These are phyloP conservation scores for Penicillium sp. DNA, from an alignment of 2,329 filamentous ascomycete genomes.

Conservation along the genomic window DNA sequence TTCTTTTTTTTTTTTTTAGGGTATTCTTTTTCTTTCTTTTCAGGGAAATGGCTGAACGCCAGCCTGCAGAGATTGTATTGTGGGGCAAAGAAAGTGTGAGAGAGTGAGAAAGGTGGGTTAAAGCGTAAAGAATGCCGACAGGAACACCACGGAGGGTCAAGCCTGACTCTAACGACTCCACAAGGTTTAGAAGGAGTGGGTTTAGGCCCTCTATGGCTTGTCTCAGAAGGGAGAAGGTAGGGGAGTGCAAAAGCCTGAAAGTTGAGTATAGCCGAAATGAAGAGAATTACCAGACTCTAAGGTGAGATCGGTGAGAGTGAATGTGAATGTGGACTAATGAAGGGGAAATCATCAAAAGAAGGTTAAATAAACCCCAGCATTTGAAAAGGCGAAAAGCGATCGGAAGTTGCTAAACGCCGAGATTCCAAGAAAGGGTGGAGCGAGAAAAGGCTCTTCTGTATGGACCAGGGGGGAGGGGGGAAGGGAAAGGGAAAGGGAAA, in stretches of 20 bases:
- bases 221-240: conserved; percentile 13
- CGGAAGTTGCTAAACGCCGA: conserved; percentile 32
- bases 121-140: conserved; percentile 28
- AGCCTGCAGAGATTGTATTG: conserved; percentile 29
- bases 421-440: conserved; percentile 22
- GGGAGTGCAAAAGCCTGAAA: neutral
- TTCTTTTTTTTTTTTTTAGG: conserved; percentile 8
- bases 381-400: conserved; percentile 19
- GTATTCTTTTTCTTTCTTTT: conserved; percentile 15
- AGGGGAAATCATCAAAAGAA: conserved; percentile 31
- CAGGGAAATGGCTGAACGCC: conserved; percentile 15
- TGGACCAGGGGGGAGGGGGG: neutral
- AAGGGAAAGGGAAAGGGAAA: neutral
- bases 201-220: conserved; percentile 21
- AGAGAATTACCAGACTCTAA: conserved; percentile 10
- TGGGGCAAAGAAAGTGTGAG: conserved; percentile 15
- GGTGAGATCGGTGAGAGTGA: too few relatives aligned
- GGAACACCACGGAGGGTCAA: conserved; percentile 12
- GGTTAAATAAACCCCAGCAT: conserved; percentile 32
- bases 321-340: too few relatives aligned
- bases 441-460: conserved; percentile 1
- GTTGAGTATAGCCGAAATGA: neutral
- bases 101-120: conserved; percentile 12
- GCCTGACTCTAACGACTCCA: conserved; percentile 18
- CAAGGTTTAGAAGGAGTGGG: conserved; percentile 19